Evolutionary conservation across 805 yeast genomes (phyloP).

Genomic region (Saturnispora silvae): DNA sequence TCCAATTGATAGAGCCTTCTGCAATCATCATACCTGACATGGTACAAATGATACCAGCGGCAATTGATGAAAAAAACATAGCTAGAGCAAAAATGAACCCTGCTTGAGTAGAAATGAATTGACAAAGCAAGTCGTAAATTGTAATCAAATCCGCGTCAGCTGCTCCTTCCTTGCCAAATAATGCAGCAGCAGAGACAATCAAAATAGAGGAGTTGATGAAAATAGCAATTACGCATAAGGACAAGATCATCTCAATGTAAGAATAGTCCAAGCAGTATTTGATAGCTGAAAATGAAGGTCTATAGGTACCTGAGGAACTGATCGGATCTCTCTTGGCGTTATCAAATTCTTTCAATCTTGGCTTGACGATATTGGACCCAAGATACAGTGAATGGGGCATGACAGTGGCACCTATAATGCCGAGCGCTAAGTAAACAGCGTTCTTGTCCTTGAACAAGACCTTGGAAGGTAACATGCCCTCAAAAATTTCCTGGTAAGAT

Average conservation of each 20-base stretch:
- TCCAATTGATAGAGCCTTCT: constrained; percentile 86
- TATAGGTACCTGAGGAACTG: constrained; percentile 30
- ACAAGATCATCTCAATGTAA: constrained; percentile 55
- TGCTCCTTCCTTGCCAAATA: constrained; percentile 62
- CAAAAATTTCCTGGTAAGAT: constrained; percentile 39
- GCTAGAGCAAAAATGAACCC: constrained; percentile 84
- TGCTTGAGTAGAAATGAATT: constrained; percentile 58
- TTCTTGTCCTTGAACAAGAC: constrained; percentile 44
- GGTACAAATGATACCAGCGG: constrained; percentile 89
- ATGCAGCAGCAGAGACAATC: constrained; percentile 70
- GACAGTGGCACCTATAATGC: constrained; percentile 87
- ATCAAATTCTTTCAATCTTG: constrained; percentile 71
- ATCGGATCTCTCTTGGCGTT: constrained; percentile 14
- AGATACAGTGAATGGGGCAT: constrained; percentile 87
- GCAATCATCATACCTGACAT: constrained; percentile 88
- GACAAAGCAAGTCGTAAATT: constrained; percentile 54
- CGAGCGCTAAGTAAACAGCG: constrained; percentile 68
- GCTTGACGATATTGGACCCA: constrained; percentile 82
- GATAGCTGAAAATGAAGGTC: constrained; percentile 67
- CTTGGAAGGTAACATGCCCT: constrained; percentile 62
- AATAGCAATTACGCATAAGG: constrained; percentile 70
- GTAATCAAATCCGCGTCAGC: constrained; percentile 74
- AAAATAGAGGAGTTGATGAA: constrained; percentile 81
- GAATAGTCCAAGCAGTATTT: constrained; percentile 63
- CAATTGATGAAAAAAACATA: constrained; percentile 72